These are phyloP conservation scores for Solanum pennellii DNA, from an alignment of 257 asterid genomes.

Conservation along the genomic window DNA sequence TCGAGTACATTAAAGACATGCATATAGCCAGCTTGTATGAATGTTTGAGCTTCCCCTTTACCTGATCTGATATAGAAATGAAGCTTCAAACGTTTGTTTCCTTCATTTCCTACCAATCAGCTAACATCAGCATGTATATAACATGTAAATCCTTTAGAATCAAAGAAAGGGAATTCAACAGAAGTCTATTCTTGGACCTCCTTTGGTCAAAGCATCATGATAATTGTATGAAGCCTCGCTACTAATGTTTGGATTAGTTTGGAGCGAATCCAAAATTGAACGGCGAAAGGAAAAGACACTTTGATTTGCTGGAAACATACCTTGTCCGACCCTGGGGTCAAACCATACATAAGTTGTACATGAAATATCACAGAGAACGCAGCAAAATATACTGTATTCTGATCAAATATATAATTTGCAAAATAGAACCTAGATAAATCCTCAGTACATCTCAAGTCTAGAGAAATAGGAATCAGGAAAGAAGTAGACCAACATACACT, in stretches of 20 bases:
- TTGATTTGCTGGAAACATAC: background rate
- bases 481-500: background rate
- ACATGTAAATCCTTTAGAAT: background rate
- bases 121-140: background rate
- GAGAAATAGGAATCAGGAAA: background rate
- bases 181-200: background rate
- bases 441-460: background rate
- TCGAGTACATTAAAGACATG: background rate
- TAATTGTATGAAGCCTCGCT: background rate
- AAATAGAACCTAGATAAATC: background rate
- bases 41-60: background rate
- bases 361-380: background rate
- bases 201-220: background rate
- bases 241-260: background rate
- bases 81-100: background rate
- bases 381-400: background rate
- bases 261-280: background rate
- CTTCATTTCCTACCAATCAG: background rate
- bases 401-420: background rate
- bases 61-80: background rate
- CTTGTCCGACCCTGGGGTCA: background rate
- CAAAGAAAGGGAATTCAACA: background rate
- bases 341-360: background rate
- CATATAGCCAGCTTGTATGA: background rate
- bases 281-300: background rate